Base-by-base conservation (phyloP, 371 early-diverging fungal species). In the Rhizomucor miehei region DNA sequence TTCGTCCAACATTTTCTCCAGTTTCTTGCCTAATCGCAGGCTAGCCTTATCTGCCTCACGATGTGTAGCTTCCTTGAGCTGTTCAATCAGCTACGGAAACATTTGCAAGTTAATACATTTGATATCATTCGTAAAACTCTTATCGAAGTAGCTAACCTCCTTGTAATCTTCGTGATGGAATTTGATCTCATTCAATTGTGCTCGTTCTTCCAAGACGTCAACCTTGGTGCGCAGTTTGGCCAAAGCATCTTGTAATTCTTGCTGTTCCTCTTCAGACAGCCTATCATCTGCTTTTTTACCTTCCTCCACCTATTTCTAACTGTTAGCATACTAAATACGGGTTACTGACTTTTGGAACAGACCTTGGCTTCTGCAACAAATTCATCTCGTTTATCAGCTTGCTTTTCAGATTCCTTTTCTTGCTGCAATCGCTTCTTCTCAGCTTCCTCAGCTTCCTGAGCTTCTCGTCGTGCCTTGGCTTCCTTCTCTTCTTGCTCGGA, bases 1-100 rank as follows among this genome's bases (percentile, higher is more conserved):
- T 59, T 81, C 79, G 53, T 65, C 67, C 51, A 86, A 67, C 82
- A 86, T 82, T 72, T 84, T 84, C 48, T 86, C 86, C 5, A 86
- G 69, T 19, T 77, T 73, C 55, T 73, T 70, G 36, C 84, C 81
- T 52, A 86, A 65, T 44, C 85, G 76, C 37, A 69, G 54, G 9
- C 79, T 75, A 1, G 80, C 78, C 49, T 81, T 81, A 57, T 77
- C 77, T 17, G 82, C 77, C 43, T 81, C 73, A 37, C 79, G 74
- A 47, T 81, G 69, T 6, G 74, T 77, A 9, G 79, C 77, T 53
- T 80, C 82, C 48, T 79, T 74, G 37, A 84, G 61, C 54, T 82
- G 81, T 55, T 85, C 80, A 56, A 81, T 79, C 39, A 73, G 65
- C 77, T 69, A 56, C 58, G 43, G n/a, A 19, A 44, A 37, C 16